A percentile compares a stretch with the other conserved stretches of the same genome.
Conservation (phyloP, 2,329 filamentous ascomycete species). For the Dactylellina sp. region DNA sequence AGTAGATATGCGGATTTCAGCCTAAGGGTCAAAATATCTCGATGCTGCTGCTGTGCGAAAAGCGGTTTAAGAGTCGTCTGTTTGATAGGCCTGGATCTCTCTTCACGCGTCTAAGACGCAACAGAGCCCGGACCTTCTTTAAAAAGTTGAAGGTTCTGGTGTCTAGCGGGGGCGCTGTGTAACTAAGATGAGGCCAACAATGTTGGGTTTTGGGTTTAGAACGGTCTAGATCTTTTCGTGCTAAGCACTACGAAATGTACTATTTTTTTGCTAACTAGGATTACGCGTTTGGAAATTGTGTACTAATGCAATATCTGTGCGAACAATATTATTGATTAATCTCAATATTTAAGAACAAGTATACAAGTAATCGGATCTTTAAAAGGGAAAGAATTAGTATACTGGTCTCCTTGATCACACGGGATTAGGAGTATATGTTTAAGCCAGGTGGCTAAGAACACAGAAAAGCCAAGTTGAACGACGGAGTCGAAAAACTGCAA, state of each 20-base stretch:
- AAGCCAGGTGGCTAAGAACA: slow-evolving; percentile 3
- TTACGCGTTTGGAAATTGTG: no score
- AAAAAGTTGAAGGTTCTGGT: neutral
- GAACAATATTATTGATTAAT: no score
- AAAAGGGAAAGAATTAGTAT: neutral
- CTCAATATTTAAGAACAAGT: no score
- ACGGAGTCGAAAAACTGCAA: slow-evolving; percentile 33
- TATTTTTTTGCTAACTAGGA: no score
- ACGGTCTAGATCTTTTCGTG: neutral
- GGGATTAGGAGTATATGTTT: slow-evolving; percentile 14
- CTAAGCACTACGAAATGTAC: no score
- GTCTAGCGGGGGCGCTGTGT: neutral
- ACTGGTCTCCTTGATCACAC: slow-evolving; percentile 19
- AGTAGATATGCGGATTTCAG: neutral
- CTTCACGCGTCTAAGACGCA: neutral
- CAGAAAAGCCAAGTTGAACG: slow-evolving; percentile 6
- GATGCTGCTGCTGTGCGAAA: no score
- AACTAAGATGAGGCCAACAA: neutral
- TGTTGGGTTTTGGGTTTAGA: neutral
- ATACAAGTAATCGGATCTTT: slow-evolving; percentile 9
- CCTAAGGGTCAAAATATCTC: neutral
- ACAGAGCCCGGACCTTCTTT: neutral
- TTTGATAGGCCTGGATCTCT: neutral
- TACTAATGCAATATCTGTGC: no score
- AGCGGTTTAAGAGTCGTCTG: slow-evolving; percentile 10